phyloP scores from a whole-genome alignment of 441 rosid species.

The Corymbia calophylla region DNA sequence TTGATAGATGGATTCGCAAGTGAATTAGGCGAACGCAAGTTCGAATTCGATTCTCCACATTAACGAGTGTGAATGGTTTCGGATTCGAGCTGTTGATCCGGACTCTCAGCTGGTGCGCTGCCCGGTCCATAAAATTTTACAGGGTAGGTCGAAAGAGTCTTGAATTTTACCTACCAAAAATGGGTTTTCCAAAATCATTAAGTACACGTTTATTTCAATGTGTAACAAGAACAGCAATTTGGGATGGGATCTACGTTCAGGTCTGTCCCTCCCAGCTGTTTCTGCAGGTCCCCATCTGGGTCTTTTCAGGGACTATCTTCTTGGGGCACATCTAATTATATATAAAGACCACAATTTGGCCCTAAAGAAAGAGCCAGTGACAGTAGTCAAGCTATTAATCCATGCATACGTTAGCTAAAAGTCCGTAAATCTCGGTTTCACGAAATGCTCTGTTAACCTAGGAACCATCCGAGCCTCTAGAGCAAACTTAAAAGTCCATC shows the following conservation, averaged over 20 bases:
- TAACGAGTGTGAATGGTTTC: not conserved
- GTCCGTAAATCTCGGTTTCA: not conserved
- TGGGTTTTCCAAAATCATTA: not conserved
- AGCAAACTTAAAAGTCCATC: not conserved
- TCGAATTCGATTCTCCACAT: no score
- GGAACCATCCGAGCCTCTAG: not conserved
- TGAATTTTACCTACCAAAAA: not conserved
- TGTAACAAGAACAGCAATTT: not conserved
- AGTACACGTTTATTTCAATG: not conserved
- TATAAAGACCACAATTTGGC: not conserved
- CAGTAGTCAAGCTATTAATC: not conserved
- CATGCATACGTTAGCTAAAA: not conserved
- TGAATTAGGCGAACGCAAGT: not conserved
- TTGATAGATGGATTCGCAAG: not conserved
- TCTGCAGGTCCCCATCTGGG: not conserved
- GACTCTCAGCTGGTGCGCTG: not conserved
- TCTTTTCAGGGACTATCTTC: not conserved
- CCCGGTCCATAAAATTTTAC: not conserved
- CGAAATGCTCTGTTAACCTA: not conserved
- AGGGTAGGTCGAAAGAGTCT: not conserved
- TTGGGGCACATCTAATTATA: not conserved
- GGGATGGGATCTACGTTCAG: not conserved
- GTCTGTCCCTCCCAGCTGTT: not conserved
- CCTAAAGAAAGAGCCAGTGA: not conserved
- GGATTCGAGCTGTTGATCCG: not conserved